phyloP scores from a whole-genome alignment of 495 filamentous ascomycete genomes.

The Talaromyces thailandensis region DNA sequence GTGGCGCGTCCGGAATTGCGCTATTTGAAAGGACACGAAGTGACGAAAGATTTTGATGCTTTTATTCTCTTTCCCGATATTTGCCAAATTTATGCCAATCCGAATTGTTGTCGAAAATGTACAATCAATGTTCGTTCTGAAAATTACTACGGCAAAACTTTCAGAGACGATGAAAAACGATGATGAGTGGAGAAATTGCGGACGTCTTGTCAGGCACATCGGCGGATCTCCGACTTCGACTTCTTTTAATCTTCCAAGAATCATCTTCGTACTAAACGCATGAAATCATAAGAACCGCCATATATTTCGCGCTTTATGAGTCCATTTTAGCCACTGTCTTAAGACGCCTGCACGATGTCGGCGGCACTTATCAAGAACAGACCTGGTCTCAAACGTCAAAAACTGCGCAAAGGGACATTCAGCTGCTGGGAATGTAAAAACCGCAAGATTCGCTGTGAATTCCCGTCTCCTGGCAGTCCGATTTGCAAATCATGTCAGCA shows the following conservation, averaged over 20 bases:
- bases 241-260: neutral
- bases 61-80: neutral
- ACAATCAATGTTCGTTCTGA: neutral
- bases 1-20: neutral
- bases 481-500: conserved; percentile 30
- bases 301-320: neutral
- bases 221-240: neutral
- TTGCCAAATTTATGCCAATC: too few relatives aligned
- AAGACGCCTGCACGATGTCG: neutral
- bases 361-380: neutral
- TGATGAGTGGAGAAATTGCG: neutral
- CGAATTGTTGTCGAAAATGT: neutral
- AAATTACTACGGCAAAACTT: neutral
- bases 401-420: conserved; percentile 26
- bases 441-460: conserved; percentile 26
- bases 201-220: too few relatives aligned
- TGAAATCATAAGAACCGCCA: neutral
- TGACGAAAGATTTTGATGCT: neutral
- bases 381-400: conserved; percentile 13
- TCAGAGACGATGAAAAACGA: neutral
- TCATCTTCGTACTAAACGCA: neutral
- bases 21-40: neutral
- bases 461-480: conserved; percentile 14
- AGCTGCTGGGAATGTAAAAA: conserved; percentile 33
- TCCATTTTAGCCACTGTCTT: neutral